Evolutionary conservation across 352 stramenopile genomes (phyloP).

Genomic region (Pythium monospermum): DNA sequence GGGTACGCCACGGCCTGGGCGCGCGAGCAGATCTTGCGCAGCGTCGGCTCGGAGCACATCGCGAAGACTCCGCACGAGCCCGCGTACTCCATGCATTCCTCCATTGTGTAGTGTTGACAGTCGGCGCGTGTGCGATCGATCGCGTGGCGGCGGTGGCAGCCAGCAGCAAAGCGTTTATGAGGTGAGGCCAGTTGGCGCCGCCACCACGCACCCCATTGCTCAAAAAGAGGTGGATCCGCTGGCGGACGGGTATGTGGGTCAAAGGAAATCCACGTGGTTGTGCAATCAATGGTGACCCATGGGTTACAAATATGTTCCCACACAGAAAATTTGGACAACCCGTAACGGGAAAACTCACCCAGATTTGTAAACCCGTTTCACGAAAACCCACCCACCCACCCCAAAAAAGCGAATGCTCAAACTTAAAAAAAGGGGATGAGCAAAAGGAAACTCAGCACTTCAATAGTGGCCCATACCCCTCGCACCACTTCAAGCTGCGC

Average conservation of each 20-base stretch:
- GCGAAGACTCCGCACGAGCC: constrained; percentile 72
- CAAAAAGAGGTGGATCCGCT: constrained; percentile 13
- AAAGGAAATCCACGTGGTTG: constrained; percentile 6
- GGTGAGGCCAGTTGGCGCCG: background rate
- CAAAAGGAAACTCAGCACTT: no score
- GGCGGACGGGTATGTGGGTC: constrained; percentile 13
- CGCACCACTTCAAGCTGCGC: no score
- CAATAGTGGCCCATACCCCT: no score
- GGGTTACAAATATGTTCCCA: no score
- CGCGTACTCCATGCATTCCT: constrained; percentile 66
- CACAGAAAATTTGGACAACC: no score
- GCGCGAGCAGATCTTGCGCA: constrained; percentile 70
- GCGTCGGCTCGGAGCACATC: constrained; percentile 75
- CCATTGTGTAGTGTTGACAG: constrained; percentile 28
- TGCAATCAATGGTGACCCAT: constrained; percentile 19
- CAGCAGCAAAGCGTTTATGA: constrained; percentile 7
- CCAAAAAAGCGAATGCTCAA: constrained; percentile 29
- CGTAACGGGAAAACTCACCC: background rate
- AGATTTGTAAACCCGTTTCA: background rate
- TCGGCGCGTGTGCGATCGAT: no score
- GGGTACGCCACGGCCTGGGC: constrained; percentile 56
- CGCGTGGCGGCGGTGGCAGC: constrained; percentile 1
- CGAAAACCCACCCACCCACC: background rate
- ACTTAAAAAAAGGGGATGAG: constrained; percentile 12
- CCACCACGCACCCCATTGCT: constrained; percentile 15